A percentile compares a stretch with the other conserved stretches of the same genome.
Evolutionary conservation across 768 basidiomycete genomes (phyloP).

Genomic region (Suillus plorans): DNA sequence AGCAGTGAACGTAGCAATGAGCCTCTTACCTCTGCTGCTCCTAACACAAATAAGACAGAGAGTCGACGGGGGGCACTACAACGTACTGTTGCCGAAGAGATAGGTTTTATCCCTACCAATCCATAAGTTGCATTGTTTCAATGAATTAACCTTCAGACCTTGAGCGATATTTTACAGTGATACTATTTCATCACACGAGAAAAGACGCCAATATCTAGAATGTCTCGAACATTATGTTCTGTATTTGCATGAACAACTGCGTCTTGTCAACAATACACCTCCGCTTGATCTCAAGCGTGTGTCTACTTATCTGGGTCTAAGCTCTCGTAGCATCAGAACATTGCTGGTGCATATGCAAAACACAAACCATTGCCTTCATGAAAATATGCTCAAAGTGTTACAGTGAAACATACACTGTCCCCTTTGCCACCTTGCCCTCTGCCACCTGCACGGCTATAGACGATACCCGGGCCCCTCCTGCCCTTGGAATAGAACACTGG

Average conservation of each 20-base stretch:
- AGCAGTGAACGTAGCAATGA: neutral
- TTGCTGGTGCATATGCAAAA: conserved; percentile 72
- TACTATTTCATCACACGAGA: conserved; percentile 74
- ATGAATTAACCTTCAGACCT: neutral
- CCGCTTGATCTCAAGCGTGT: conserved; percentile 53
- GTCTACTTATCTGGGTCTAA: conserved; percentile 51
- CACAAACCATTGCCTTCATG: conserved; percentile 48
- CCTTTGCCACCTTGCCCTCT: too few relatives aligned
- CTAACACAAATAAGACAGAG: conserved; percentile 36
- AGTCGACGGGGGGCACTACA: conserved; percentile 57
- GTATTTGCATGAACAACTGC: conserved; percentile 63
- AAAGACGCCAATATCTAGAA: conserved; percentile 72
- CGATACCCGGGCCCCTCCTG: too few relatives aligned
- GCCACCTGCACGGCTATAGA: too few relatives aligned
- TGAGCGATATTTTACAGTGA: conserved; percentile 41
- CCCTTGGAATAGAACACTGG: too few relatives aligned
- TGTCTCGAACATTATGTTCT: conserved; percentile 70
- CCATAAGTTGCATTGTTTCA: conserved; percentile 42
- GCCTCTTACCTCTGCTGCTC: neutral
- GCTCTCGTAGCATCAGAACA: conserved; percentile 65
- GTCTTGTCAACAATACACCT: conserved; percentile 41
- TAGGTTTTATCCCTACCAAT: conserved; percentile 60
- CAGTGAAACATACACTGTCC: too few relatives aligned
- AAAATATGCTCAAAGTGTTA: conserved; percentile 44
- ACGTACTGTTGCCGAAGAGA: conserved; percentile 53